A percentile compares a stretch with the other conserved stretches of the same genome.
These are phyloP conservation scores for Begonia peltatifolia DNA, from an alignment of 306 rosid genomes.

Conservation along the genomic window DNA sequence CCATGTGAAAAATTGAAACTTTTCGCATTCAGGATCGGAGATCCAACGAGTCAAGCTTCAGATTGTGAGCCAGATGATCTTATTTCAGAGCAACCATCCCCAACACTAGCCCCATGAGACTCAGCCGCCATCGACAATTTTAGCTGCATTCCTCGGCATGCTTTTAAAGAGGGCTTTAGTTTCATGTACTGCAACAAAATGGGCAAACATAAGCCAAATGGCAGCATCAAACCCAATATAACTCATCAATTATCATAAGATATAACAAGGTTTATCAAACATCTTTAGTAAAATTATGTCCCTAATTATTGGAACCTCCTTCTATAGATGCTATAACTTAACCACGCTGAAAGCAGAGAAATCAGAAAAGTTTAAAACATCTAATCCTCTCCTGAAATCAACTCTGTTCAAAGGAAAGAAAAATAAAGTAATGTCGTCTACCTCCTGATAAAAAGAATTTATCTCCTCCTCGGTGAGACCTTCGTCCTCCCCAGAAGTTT, in stretches of 20 bases:
- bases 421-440: constrained; percentile 14
- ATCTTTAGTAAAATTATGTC: too few species aligned
- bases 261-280: constrained; percentile 1
- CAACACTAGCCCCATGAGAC: constrained; percentile 44
- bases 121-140: constrained; percentile 50
- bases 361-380: too few species aligned
- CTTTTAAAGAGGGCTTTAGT: constrained; percentile 37
- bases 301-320: too few species aligned
- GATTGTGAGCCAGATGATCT: constrained; percentile 60
- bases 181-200: constrained; percentile 40
- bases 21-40: constrained; percentile 28
- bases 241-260: background rate
- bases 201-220: background rate
- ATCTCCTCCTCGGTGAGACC: constrained; percentile 98
- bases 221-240: too few species aligned
- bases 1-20: constrained; percentile 10
- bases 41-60: constrained; percentile 42
- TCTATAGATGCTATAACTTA: too few species aligned
- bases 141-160: constrained; percentile 52
- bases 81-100: constrained; percentile 45
- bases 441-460: constrained; percentile 61
- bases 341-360: too few species aligned
- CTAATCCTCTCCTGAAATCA: too few species aligned
- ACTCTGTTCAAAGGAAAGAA: background rate
- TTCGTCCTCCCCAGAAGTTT: constrained; percentile 68